These are phyloP conservation scores for Fusarium palustre DNA, from an alignment of 2,329 filamentous ascomycete genomes.

Conservation along the genomic window DNA sequence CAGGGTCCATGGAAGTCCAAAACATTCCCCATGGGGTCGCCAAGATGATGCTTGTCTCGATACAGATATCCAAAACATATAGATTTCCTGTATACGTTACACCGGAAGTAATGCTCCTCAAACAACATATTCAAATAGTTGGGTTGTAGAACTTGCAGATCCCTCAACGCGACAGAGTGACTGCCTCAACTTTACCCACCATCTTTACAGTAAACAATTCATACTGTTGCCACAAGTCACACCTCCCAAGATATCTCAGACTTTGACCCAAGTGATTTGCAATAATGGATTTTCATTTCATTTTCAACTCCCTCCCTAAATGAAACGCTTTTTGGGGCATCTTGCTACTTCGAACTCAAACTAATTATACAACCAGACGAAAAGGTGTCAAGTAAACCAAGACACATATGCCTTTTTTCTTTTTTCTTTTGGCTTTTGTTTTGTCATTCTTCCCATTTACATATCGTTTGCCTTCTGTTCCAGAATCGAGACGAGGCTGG, in stretches of 20 bases:
- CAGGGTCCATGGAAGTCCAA: background rate
- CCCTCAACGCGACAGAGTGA: background rate
- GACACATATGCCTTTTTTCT: background rate
- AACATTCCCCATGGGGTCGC: background rate
- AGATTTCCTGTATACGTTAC: background rate
- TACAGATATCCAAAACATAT: background rate
- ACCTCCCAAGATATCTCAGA: background rate
- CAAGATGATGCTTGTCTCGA: background rate
- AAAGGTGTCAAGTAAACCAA: background rate
- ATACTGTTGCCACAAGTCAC: background rate
- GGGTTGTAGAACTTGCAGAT: background rate
- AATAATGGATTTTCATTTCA: background rate
- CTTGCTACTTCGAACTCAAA: background rate
- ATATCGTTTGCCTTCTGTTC: conserved; percentile 34
- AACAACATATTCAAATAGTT: background rate
- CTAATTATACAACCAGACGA: conserved; percentile 16
- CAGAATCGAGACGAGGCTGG: conserved; percentile 25
- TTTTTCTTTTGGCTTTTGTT: background rate
- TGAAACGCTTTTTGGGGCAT: background rate
- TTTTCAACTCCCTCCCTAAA: conserved; percentile 3
- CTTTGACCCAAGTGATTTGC: too few species aligned
- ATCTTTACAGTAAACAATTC: background rate
- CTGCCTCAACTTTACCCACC: background rate
- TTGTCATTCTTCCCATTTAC: background rate
- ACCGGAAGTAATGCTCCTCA: background rate